Conservation (phyloP, 2,329 filamentous ascomycete species). For the Aureobasidium sp. region DNA sequence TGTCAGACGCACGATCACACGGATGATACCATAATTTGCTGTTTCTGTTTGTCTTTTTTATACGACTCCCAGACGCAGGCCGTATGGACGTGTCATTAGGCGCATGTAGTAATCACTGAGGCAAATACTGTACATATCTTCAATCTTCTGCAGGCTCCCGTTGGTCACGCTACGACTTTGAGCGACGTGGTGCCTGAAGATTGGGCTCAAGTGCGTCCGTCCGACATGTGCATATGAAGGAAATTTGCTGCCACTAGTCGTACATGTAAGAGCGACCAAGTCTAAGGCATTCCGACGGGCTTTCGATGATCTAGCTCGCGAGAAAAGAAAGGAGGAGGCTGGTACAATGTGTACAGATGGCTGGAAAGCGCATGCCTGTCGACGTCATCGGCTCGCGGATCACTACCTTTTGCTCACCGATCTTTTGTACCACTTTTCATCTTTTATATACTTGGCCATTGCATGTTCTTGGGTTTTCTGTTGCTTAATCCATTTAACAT, state of each 20-base stretch:
- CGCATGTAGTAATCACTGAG: neutral
- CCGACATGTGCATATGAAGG: neutral
- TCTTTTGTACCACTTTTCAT: constrained; percentile 8
- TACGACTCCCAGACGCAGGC: neutral
- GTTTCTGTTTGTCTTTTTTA: neutral
- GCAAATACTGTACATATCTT: neutral
- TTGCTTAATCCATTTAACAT: neutral
- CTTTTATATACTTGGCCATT: neutral
- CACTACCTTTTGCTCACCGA: constrained; percentile 8
- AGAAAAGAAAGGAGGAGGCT: constrained; percentile 1
- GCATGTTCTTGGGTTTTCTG: neutral
- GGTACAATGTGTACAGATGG: neutral
- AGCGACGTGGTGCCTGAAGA: constrained; percentile 3
- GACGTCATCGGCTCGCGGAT: constrained; percentile 4
- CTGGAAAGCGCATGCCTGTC: neutral
- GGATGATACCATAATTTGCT: neutral
- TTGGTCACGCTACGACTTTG: neutral
- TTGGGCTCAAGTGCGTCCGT: neutral
- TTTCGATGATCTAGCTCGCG: neutral
- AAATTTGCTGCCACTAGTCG: neutral
- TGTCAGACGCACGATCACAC: neutral
- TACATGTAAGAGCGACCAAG: neutral
- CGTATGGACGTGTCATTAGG: neutral
- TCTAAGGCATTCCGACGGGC: neutral
- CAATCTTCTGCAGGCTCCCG: neutral